Evolutionary conservation across 2,329 filamentous ascomycete genomes (phyloP).

Genomic region (Aspergillus floridensis): DNA sequence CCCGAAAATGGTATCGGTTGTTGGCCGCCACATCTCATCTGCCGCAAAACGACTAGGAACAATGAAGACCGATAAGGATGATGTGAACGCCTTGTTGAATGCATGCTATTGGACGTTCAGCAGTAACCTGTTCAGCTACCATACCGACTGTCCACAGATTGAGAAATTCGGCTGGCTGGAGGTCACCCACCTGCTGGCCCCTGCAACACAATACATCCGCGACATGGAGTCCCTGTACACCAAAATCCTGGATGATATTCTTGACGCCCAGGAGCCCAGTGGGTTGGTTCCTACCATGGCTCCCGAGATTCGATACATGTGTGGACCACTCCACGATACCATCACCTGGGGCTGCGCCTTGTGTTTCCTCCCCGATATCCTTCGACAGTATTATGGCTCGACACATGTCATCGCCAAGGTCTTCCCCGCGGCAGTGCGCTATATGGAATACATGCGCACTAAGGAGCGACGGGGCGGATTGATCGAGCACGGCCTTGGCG

Average conservation of each 20-base stretch:
- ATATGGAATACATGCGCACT: slow-evolving; percentile 26
- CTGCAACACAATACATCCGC: slow-evolving; percentile 47
- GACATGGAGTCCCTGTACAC: slow-evolving; percentile 49
- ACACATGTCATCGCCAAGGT: slow-evolving; percentile 22
- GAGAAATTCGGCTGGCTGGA: slow-evolving; percentile 53
- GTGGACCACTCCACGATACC: slow-evolving; percentile 49
- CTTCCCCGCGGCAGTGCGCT: slow-evolving; percentile 21
- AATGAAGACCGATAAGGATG: slow-evolving; percentile 23
- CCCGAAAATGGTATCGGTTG: slow-evolving; percentile 18
- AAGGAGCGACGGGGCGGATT: slow-evolving; percentile 24
- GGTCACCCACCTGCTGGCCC: slow-evolving; percentile 47
- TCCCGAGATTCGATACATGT: slow-evolving; percentile 50
- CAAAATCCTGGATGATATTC: slow-evolving; percentile 49
- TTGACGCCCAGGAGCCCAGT: slow-evolving; percentile 46
- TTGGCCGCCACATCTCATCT: slow-evolving; percentile 23
- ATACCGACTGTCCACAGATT: slow-evolving; percentile 49
- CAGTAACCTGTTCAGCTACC: slow-evolving; percentile 47
- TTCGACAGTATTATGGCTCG: slow-evolving; percentile 21
- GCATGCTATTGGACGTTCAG: slow-evolving; percentile 48
- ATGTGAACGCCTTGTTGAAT: slow-evolving; percentile 28
- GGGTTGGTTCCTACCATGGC: slow-evolving; percentile 51
- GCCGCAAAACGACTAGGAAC: slow-evolving; percentile 20
- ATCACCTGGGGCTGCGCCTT: slow-evolving; percentile 28
- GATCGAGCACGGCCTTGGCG: slow-evolving; percentile 25
- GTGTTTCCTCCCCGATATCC: slow-evolving; percentile 22